Conservation (phyloP, 2,329 filamentous ascomycete species). For the Hypoxylon sp. region DNA sequence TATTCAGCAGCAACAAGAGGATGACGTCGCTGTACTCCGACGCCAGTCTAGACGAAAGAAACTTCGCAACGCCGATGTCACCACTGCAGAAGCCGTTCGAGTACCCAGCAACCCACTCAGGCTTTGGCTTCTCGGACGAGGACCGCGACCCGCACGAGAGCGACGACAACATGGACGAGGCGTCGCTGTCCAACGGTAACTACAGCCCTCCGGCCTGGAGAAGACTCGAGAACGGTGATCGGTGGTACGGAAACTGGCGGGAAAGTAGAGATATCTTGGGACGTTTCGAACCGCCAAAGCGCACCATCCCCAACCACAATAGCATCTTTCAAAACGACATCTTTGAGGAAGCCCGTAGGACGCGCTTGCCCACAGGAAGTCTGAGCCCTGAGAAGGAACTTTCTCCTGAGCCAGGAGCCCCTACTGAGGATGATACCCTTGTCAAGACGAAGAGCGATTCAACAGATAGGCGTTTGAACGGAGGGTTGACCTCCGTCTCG, state of each 20-base stretch:
- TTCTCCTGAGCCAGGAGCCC: conserved; percentile 63
- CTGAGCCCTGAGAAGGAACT: conserved; percentile 68
- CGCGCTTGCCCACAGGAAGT: conserved; percentile 69
- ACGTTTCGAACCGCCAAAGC: conserved; percentile 54
- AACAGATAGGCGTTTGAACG: conserved; percentile 41
- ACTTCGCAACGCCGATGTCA: conserved; percentile 61
- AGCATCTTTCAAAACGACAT: conserved; percentile 53
- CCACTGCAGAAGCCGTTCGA: conserved; percentile 57
- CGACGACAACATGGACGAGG: conserved; percentile 60
- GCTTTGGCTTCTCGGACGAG: conserved; percentile 59
- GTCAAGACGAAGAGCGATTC: conserved; percentile 57
- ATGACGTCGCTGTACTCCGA: conserved; percentile 57
- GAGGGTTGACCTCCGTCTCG: conserved; percentile 50
- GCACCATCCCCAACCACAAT: conserved; percentile 40
- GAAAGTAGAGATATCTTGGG: conserved; percentile 68
- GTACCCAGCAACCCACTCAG: conserved; percentile 61
- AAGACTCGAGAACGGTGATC: conserved; percentile 71
- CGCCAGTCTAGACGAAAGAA: conserved; percentile 70
- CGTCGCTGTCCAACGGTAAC: conserved; percentile 65
- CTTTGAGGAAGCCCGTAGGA: conserved; percentile 68
- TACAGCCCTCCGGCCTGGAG: conserved; percentile 74
- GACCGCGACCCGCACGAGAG: conserved; percentile 58
- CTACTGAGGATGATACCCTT: conserved; percentile 56
- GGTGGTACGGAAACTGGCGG: conserved; percentile 74
- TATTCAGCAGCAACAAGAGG: conserved; percentile 38